Base-by-base conservation (phyloP, 805 yeast genomes). In the Geotrichum ghanense region DNA sequence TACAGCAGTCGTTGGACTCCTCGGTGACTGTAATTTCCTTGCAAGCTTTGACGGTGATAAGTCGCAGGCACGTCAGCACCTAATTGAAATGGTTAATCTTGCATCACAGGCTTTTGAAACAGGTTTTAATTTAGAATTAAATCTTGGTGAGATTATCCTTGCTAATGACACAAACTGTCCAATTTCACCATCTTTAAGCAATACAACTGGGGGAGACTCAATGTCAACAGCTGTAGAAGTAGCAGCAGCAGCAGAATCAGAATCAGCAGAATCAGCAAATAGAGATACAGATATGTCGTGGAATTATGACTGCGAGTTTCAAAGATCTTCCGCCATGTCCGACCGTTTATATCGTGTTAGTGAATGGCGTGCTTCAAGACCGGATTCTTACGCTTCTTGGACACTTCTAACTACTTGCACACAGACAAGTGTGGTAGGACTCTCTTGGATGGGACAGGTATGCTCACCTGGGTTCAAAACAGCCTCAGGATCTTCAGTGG, bases 311-410 rank as follows among this genome's bases (percentile, higher is more conserved):
- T 57, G 67, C 44, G 22, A 50, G 14, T 42, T 50, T 10, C 3
- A 48, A 3, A 40, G 46, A 5, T 10, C 26, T 20, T 51, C 50
- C 23, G 47, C 59, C 1, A 51, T 64, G 19, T 45, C 55, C 10
- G 53, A 52, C 37, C 55, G 68, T 2, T 54, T 65, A 23, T 46
- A 51, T 9, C 49, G 48, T 3, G 52, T 65, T 35, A 53, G 65
- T 1, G 21, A 42, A 7, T 65, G 70, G 70, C 44, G 69, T 22
- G 59, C 58, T 9, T 41, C 34, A 4, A 48, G 59, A 3, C 22
- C 52, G 14, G 67, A 65, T 41, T 59, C 60, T 10, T 47, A 61
- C 16, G 69, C 68, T 0, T 52, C 63, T n/a, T 65, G 70, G 70
- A 48, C 61, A 1, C 50, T 65, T 17, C 46, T 65, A 41, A 64